Base-by-base conservation (phyloP, 2,329 filamentous ascomycete species). In the Aspergillus candidus region DNA sequence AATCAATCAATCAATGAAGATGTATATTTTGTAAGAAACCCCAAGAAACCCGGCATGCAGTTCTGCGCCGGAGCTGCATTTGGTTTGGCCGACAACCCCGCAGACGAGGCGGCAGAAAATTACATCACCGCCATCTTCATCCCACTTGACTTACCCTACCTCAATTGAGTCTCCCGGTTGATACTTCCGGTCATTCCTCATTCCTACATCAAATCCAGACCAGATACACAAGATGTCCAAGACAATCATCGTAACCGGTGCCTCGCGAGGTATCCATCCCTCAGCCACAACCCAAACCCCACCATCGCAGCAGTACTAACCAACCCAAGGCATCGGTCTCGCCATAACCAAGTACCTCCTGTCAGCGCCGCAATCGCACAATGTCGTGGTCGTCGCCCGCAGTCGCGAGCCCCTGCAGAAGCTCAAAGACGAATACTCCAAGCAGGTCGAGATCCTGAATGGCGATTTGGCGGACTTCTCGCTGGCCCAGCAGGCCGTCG, bases 201-300 rank as follows among this genome's bases (percentile, higher is more conserved):
- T 35, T 30, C 31, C 12, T n/a, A 33, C 17, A 33, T 15, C 11
- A 32, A 32, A 44, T 8, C 2, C 11, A 30, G 30, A 31, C 18
- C 14, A 29, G 11, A 27, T 27, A 27, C 8, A 27, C 22, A 29
- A 14, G 15, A 43, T 37, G 35, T 32, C 44, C 6, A 86, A 87
- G 61, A 81, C 79, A 15, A 79, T 89, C 58, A 81, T 89, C 47
- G 72, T 90, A 18, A 84, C 82, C 1, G 82, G 82, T 44, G 81
- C 81, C 46, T 83, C 80, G 2, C 70, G 79, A 68, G 80, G 80
- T 76, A 56, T 32, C 29, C 38, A 1, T 11, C 17, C 41, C 6
- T 11, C 38, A 32, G 11, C 13, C 32, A 13, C 35, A 32, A 35
- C n/a, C 35, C 12, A 38, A 15, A 38, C 5, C 11, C 17, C 27